These are phyloP conservation scores for Borealophlyctis nickersoniae DNA, from an alignment of 192 early-diverging fungal genomes.

Conservation along the genomic window DNA sequence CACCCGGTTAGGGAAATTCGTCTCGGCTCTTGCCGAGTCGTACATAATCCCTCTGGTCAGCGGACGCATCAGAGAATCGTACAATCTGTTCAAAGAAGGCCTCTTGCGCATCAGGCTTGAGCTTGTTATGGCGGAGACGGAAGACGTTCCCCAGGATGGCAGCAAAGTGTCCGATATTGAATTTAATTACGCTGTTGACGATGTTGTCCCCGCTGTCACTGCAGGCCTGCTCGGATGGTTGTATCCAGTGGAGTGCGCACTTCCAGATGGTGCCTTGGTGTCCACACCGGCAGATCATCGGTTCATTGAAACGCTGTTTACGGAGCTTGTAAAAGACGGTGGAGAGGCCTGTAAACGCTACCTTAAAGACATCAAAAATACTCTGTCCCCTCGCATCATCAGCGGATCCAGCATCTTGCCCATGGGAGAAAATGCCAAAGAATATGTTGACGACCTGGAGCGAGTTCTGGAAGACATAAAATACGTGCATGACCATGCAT, in stretches of 20 bases:
- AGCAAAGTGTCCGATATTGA: neutral
- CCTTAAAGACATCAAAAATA: neutral
- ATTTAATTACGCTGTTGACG: neutral
- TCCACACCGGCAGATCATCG: neutral
- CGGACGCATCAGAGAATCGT: neutral
- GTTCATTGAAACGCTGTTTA: neutral
- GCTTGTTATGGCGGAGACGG: neutral
- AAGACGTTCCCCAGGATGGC: neutral
- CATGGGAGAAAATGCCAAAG: neutral
- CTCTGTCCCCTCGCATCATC: neutral
- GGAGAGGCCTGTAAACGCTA: neutral
- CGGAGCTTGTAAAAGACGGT: neutral
- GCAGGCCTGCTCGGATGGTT: neutral
- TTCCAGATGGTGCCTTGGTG: neutral
- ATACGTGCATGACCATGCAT: neutral
- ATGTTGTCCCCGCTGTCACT: neutral
- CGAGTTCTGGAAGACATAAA: neutral
- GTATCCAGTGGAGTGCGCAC: neutral
- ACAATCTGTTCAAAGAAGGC: conserved; percentile 6
- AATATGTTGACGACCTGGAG: neutral
- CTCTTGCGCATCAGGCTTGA: neutral
- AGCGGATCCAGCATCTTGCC: neutral
- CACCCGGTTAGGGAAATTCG: neutral
- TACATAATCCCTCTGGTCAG: neutral
- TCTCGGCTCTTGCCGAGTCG: neutral